Evolutionary conservation across 108 stramenopile genomes (phyloP), one percentile per base, ranked within the genome.

Genomic region (Cyclostephanos tholiformis): DNA sequence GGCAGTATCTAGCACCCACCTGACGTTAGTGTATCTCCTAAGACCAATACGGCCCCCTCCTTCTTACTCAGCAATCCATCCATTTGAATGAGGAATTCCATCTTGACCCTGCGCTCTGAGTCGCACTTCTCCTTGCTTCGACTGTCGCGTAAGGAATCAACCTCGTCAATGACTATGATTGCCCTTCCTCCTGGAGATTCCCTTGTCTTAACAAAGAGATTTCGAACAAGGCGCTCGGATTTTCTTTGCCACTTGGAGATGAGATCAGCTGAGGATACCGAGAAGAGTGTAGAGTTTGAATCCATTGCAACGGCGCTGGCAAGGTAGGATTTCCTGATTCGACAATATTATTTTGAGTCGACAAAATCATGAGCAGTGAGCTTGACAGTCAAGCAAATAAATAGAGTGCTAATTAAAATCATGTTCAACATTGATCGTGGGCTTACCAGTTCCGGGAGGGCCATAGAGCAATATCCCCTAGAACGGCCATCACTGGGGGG

Each of bases 31-130:
- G 99, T 98, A 1, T 98, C 99, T 0, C 97, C 97, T 50, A 99
- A 77, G 0, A 98, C 94, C 1, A 98, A 78, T 19, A 98, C 83
- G 56, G 88, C 88, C 19, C 84, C 87, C 7, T 91, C 86, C 12
- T 79, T 79, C 67, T 94, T 91, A 16, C 95, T 94, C n/a, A n/a
- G n/a, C 16, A 99, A 97, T 38, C 98, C 98, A 63, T 99, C 95
- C 98, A 99, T 97, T 86, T 99, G 99, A 10, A 99, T 98, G n/a
- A 99, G 82, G 82, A 99, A 99, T 78, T 99, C 99, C 1, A 98
- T 99, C 85, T 98, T 98, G 71, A 99, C 95, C 22, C 97, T 84
- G 51, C 98, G 77, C 16, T 91, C 71, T 7, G 93, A 90, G 67
- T 98, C 98, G 55, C 71, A 82, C 85, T 98, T 96, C 32, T 97